These are phyloP conservation scores for Samsoniella hepiali DNA, from an alignment of 2,329 filamentous ascomycete species.

Conservation along the genomic window DNA sequence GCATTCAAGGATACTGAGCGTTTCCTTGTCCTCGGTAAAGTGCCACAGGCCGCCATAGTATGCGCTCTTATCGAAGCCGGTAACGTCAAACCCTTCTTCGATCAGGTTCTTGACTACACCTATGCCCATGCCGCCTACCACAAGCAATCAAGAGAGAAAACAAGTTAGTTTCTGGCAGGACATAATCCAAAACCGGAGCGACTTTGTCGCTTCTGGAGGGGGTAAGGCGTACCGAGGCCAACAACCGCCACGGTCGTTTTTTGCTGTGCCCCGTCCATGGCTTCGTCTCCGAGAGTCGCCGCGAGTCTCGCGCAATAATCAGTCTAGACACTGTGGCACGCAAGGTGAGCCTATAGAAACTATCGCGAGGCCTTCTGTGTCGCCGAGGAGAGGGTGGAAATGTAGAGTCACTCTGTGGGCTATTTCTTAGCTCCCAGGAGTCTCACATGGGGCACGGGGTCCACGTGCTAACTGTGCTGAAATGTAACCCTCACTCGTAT, in stretches of 20 bases:
- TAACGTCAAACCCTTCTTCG: conserved; percentile 44
- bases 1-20: conserved; percentile 10
- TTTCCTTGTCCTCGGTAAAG: conserved; percentile 34
- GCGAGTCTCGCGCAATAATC: no score
- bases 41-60: conserved; percentile 45
- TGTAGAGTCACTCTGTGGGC: no score
- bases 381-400: no score
- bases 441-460: no score
- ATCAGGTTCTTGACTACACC: conserved; percentile 37
- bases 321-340: not conserved
- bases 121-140: conserved; percentile 8
- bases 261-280: not conserved
- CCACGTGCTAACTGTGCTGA: no score
- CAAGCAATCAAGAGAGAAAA: not conserved
- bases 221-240: conserved; percentile 7
- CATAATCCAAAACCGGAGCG: not conserved
- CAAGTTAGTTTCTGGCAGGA: not conserved
- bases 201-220: not conserved
- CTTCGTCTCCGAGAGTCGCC: not conserved
- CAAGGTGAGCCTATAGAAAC: not conserved
- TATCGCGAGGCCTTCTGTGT: not conserved
- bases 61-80: conserved; percentile 41
- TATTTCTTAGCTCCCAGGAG: no score
- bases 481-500: no score
- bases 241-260: conserved; percentile 12